phyloP scores from a whole-genome alignment of 108 stramenopile genomes.

The Cyclotella baltica region DNA sequence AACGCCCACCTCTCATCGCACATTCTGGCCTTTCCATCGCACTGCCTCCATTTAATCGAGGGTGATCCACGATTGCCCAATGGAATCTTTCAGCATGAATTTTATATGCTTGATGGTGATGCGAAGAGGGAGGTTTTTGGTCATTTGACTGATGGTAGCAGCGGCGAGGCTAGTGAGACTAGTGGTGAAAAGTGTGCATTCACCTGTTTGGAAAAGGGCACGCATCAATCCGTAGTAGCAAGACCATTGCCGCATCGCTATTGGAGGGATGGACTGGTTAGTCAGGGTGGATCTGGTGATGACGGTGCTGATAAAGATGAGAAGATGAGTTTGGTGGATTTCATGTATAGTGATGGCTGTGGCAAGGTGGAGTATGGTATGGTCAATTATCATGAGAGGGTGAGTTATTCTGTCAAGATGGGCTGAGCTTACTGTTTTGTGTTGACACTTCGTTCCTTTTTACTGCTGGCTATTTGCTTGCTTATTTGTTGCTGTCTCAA shows the following conservation, averaged over 20 bases:
- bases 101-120: constrained; percentile 4
- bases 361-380: constrained; percentile 62
- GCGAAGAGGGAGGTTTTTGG: constrained; percentile 25
- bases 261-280: constrained; percentile 25
- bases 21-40: background rate
- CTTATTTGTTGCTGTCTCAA: too few relatives aligned
- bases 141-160: too few relatives aligned
- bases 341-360: constrained; percentile 33
- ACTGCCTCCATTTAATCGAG: background rate
- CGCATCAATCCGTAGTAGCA: constrained; percentile 25
- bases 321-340: constrained; percentile 30
- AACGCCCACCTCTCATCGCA: background rate
- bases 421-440: too few relatives aligned
- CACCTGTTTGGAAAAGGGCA: constrained; percentile 51
- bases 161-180: constrained; percentile 3
- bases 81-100: background rate
- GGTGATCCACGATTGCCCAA: background rate
- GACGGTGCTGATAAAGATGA: too few relatives aligned
- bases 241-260: constrained; percentile 48
- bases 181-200: constrained; percentile 30
- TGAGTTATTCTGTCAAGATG: too few relatives aligned
- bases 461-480: too few relatives aligned
- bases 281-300: constrained; percentile 13
- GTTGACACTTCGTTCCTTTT: too few relatives aligned
- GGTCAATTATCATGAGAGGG: constrained; percentile 54